Percentiles rank a stretch among this genome's conserved stretches.
Evolutionary conservation across 2,329 filamentous ascomycete genomes (phyloP).

Genomic region (Xylariaceae sp.): DNA sequence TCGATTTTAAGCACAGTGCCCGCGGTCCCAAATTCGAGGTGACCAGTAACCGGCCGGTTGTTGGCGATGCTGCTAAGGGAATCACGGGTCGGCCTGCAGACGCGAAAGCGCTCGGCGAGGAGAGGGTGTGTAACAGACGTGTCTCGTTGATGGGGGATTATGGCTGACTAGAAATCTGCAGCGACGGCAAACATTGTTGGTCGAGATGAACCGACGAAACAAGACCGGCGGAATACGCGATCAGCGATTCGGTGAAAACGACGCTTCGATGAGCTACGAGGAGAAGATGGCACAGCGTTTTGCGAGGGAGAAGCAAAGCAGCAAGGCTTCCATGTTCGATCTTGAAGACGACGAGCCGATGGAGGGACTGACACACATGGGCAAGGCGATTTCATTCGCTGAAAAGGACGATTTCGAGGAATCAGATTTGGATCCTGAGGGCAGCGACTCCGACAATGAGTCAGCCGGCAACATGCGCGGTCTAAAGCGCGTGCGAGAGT

Average conservation of each 20-base stretch:
- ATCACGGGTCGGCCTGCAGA: constrained; percentile 73
- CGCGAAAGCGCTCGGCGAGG: constrained; percentile 79
- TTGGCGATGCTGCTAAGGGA: constrained; percentile 49
- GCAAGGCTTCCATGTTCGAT: constrained; percentile 79
- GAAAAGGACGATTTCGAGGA: constrained; percentile 72
- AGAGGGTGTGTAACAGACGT: constrained; percentile 53
- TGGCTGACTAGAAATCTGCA: constrained; percentile 32
- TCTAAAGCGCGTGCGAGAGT: constrained; percentile 51
- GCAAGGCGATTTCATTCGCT: constrained; percentile 55
- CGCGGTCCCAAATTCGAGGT: constrained; percentile 81
- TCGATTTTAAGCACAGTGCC: constrained; percentile 80
- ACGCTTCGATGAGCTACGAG: constrained; percentile 88
- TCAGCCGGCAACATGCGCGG: constrained; percentile 50
- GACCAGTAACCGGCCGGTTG: constrained; percentile 58
- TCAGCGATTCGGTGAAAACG: constrained; percentile 90
- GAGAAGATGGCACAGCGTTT: constrained; percentile 90
- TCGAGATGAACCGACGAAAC: constrained; percentile 82
- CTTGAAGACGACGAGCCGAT: constrained; percentile 72
- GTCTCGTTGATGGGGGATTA: constrained; percentile 1
- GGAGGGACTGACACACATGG: constrained; percentile 72
- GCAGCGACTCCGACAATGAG: constrained; percentile 55
- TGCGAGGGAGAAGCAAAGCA: constrained; percentile 76
- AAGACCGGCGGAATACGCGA: constrained; percentile 92
- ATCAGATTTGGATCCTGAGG: constrained; percentile 52
- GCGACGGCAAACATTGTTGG: constrained; percentile 76